Conservation (phyloP, 1,139 yeast genomes). For the Geotrichum phurueaensis region DNA sequence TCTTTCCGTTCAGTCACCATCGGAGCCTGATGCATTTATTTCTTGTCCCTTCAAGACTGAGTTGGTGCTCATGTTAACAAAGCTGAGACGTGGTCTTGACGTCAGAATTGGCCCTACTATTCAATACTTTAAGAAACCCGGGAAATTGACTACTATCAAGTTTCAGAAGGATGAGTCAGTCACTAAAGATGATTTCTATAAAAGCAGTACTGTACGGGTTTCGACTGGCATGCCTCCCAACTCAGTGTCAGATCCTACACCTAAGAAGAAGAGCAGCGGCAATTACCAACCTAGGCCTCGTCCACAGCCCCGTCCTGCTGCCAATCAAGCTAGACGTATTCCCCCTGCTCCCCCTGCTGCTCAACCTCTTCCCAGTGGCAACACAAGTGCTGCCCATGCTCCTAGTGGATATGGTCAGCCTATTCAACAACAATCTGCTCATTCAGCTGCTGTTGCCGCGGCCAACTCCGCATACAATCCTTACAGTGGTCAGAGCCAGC, state of each 20-base stretch:
- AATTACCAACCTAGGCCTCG: conserved; percentile 11
- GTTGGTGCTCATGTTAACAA: conserved; percentile 67
- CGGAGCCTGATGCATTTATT: conserved; percentile 74
- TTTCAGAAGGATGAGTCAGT: conserved; percentile 55
- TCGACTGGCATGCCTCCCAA: conserved; percentile 72
- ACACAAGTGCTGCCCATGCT: conserved; percentile 1
- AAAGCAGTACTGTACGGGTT: conserved; percentile 82
- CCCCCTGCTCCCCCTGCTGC: conserved; percentile 17
- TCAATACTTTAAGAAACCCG: conserved; percentile 86
- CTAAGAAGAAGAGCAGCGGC: conserved; percentile 42
- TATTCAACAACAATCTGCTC: conserved; percentile 24
- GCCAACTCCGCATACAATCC: conserved; percentile 11
- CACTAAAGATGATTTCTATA: conserved; percentile 62
- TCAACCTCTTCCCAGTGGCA: conserved; percentile 15
- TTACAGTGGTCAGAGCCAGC: neutral
- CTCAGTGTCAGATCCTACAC: conserved; percentile 66
- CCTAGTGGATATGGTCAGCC: conserved; percentile 12
- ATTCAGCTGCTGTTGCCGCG: conserved; percentile 16
- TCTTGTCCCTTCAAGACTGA: conserved; percentile 88
- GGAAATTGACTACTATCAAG: conserved; percentile 65
- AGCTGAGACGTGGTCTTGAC: conserved; percentile 51
- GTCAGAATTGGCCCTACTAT: conserved; percentile 69
- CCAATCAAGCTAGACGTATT: conserved; percentile 18
- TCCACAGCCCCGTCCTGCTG: conserved; percentile 20
- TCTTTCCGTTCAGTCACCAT: conserved; percentile 44